Evolutionary conservation across 345 rosid species (phyloP), one percentile per base, ranked within the genome.

Genomic region (Linum lewisii): DNA sequence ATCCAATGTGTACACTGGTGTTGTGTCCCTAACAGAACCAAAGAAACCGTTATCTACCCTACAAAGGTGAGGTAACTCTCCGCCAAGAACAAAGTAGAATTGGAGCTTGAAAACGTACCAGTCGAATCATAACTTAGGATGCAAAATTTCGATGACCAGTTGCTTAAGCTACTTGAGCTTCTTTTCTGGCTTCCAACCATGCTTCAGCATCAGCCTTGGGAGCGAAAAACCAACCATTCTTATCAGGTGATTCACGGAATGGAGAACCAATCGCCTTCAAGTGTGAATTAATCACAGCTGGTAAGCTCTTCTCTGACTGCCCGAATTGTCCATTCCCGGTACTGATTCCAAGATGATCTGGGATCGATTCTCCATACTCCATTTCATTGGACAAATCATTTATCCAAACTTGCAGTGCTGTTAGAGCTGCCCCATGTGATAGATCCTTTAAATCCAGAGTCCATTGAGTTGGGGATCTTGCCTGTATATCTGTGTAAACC

Each of bases 291-390:
- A 62, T 66, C 95, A n/a, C n/a, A n/a, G n/a, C n/a, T n/a, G n/a
- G n/a, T n/a, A 0, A 92, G 74, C 54, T 77, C 59, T 67, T 65
- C 21, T 90, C 95, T 49, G 88, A 60, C n/a, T n/a, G 9, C 94
- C 89, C n/a, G n/a, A n/a, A 75, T 81, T 82, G 71, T 75, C 99
- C 99, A 63, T 88, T 97, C 63, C 99, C 99, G 4, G 97, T 92
- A 73, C 86, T 92, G 77, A 92, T 83, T 56, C 89, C 95, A 18
- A 92, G 95, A 73, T 88, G 70, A 0, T 87, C 88, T 0, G 98
- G 95, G 63, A 92, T 79, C 81, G 81, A 82, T 73, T 86, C 97
- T 58, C 84, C 91, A 0, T 84, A 72, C 57, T 70, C 75, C 37
- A 79, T 24, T 22, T 71, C 77, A 66, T 79, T 81, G 9, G 87